Percentiles rank a stretch among this genome's conserved stretches.
Conservation (phyloP, 495 filamentous ascomycete species). For the Penicillium coffeae region DNA sequence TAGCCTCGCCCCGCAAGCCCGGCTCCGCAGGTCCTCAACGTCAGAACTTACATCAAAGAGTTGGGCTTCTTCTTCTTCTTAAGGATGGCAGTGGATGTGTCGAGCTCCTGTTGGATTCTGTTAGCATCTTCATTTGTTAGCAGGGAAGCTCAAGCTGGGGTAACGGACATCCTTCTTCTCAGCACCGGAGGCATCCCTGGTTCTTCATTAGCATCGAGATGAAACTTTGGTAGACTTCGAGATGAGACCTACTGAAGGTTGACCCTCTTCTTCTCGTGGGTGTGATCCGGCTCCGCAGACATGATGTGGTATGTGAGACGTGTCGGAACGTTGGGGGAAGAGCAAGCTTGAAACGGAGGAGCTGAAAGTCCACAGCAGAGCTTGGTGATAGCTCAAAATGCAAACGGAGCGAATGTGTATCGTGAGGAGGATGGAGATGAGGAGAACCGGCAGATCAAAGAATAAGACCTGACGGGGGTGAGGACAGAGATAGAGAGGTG, state of each 20-base stretch:
- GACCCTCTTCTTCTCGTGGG: slow-evolving; percentile 76
- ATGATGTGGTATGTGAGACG: slow-evolving; percentile 23
- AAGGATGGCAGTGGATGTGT: slow-evolving; percentile 93
- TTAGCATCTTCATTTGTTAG: slow-evolving; percentile 22
- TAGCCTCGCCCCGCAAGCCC: slow-evolving; percentile 23
- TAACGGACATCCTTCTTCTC: slow-evolving; percentile 75
- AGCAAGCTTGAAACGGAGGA: slow-evolving; percentile 20
- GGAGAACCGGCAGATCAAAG: slow-evolving; percentile 17
- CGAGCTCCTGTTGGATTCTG: slow-evolving; percentile 61
- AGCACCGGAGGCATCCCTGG: slow-evolving; percentile 82
- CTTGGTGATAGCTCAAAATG: slow-evolving; percentile 4
- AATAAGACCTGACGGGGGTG: slow-evolving; percentile 4
- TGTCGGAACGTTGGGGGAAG: slow-evolving; percentile 21
- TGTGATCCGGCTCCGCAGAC: slow-evolving; percentile 65
- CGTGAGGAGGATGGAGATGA: slow-evolving; percentile 2
- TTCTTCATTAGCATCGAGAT: slow-evolving; percentile 23
- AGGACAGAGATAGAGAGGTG: slow-evolving; percentile 11
- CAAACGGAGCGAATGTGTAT: slow-evolving; percentile 12
- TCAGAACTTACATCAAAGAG: slow-evolving; percentile 76
- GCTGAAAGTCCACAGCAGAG: slow-evolving; percentile 15
- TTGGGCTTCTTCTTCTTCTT: slow-evolving; percentile 99
- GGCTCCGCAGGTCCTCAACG: background rate
- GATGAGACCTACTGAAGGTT: slow-evolving; percentile 71
- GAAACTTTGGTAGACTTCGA: background rate
- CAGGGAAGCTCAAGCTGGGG: background rate